Evolutionary conservation across 2,329 filamentous ascomycete species (phyloP), one percentile per base, ranked within the genome.

Genomic region (Pyrenophora teres): DNA sequence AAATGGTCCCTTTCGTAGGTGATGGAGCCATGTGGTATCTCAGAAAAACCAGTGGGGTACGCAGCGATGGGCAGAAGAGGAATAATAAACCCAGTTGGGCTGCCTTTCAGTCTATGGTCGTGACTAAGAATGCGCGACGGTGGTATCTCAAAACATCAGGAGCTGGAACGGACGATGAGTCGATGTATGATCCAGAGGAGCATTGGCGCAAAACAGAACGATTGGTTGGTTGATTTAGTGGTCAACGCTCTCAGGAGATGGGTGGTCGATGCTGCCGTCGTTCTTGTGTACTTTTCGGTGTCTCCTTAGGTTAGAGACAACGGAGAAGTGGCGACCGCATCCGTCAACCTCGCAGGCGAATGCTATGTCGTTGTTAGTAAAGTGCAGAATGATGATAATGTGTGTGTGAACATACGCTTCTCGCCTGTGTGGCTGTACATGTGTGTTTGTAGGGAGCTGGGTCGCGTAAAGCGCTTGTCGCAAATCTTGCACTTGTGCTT

Each of bases 401-500:
- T 4, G 3, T 25, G n/a, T 4, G 13, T 23, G 3, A 2, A 87
- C 92, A 82, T 85, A 96, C 92, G 93, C 80, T 97, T 97, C 76
- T 97, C 93, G 71, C 93, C 93, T 49, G 93, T 97, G 71, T 97
- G 93, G 76, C 92, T 96, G 78, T 97, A 97, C 89, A 97, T 97
- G 73, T 97, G 93, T 27, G 93, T 97, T 73, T 97, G 93, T 33
- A 97, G 76, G 12, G 93, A 97, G 71, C 92, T 96, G 1, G 93
- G 93, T 47, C 93, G 85, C 2, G 93, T 97, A 74, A 97, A 97
- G 37, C 93, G 87, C 83, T 97, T 97, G 76, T 97, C 93, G 80
- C 93, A 97, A 54, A 97, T 90, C 78, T 96, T 97, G 84, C 93
- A 97, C 81, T 97, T 97, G 80, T 97, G 94, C 82, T 97, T 97